These are phyloP conservation scores for Penicillium argentinense DNA, from an alignment of 495 filamentous ascomycete species.

Conservation along the genomic window DNA sequence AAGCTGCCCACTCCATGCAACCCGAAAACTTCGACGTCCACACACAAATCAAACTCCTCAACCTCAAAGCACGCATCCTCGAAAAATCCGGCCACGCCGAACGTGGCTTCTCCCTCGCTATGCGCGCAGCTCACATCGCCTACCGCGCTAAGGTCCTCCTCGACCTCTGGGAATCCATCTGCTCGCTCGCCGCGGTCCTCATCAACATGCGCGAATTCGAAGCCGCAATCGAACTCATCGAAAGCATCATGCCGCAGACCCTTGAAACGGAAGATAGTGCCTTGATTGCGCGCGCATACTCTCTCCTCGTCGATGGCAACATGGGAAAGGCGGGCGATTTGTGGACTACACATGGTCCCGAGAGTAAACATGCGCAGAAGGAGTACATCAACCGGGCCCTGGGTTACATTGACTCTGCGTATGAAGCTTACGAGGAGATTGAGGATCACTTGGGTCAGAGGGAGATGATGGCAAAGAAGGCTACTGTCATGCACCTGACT, in stretches of 20 bases:
- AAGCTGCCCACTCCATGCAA: constrained; percentile 61
- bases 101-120: constrained; percentile 77
- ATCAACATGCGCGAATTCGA: constrained; percentile 73
- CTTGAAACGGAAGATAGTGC: constrained; percentile 70
- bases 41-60: constrained; percentile 71
- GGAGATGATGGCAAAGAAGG: constrained; percentile 85
- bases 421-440: constrained; percentile 66
- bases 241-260: constrained; percentile 77
- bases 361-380: constrained; percentile 35
- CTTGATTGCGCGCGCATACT: constrained; percentile 68
- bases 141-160: constrained; percentile 70
- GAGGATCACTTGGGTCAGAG: constrained; percentile 75
- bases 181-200: constrained; percentile 66
- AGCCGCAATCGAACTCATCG: constrained; percentile 64
- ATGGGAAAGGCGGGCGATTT: constrained; percentile 73
- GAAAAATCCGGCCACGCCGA: constrained; percentile 69
- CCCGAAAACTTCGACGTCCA: constrained; percentile 73
- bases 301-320: constrained; percentile 75
- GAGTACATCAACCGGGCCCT: constrained; percentile 65
- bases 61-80: constrained; percentile 73
- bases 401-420: constrained; percentile 66
- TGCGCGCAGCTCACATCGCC: constrained; percentile 77
- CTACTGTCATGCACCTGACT: constrained; percentile 71
- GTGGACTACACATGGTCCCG: constrained; percentile 21
- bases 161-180: constrained; percentile 75